Percentiles rank a stretch among this genome's conserved stretches.
Evolutionary conservation across 1,139 yeast species (phyloP).

Genomic region (Yamadazyma kanchanaburiensis): DNA sequence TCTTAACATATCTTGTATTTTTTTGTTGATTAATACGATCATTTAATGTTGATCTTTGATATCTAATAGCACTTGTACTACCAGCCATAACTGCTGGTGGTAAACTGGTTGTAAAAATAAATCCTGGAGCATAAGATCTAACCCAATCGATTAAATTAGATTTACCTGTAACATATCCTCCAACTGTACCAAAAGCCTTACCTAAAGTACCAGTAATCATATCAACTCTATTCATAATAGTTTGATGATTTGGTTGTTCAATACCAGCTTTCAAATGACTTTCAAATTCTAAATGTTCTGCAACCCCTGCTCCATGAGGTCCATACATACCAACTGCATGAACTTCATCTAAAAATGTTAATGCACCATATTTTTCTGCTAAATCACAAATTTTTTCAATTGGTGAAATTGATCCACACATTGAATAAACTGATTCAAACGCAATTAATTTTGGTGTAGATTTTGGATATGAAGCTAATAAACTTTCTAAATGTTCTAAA

Average conservation of each 20-base stretch:
- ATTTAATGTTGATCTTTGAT: slow-evolving; percentile 71
- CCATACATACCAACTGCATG: slow-evolving; percentile 99
- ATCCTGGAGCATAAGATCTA: slow-evolving; percentile 95
- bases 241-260: slow-evolving; percentile 42
- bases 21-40: slow-evolving; percentile 84
- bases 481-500: slow-evolving; percentile 73
- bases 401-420: slow-evolving; percentile 98
- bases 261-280: slow-evolving; percentile 71
- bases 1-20: slow-evolving; percentile 82
- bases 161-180: slow-evolving; percentile 95
- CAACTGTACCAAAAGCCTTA: slow-evolving; percentile 94
- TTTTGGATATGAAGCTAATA: slow-evolving; percentile 76
- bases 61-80: slow-evolving; percentile 80
- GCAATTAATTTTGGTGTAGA: slow-evolving; percentile 92
- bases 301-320: slow-evolving; percentile 99
- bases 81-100: slow-evolving; percentile 99
- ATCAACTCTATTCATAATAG: slow-evolving; percentile 87
- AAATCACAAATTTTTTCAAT: slow-evolving; percentile 89
- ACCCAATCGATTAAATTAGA: slow-evolving; percentile 86
- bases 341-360: slow-evolving; percentile 95
- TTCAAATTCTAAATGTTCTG: slow-evolving; percentile 90
- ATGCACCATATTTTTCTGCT: slow-evolving; percentile 96
- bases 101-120: slow-evolving; percentile 90
- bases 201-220: slow-evolving; percentile 97
- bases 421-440: slow-evolving; percentile 93